These are phyloP conservation scores for Hansenula anomala DNA, from an alignment of 1,139 yeast genomes.

Conservation along the genomic window DNA sequence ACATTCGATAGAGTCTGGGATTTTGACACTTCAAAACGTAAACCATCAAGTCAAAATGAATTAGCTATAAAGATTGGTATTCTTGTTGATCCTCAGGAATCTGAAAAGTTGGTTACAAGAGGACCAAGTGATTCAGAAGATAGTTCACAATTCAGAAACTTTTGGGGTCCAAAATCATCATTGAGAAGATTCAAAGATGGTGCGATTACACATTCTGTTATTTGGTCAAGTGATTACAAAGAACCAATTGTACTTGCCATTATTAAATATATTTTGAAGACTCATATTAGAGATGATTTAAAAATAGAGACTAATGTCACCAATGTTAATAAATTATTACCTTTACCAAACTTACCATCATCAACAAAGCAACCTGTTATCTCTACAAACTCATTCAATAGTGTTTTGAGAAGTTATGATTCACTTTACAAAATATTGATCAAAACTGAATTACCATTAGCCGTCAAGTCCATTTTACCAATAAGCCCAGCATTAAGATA, in stretches of 20 bases:
- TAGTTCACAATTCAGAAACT: conserved; percentile 61
- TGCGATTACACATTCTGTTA: conserved; percentile 80
- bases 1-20: conserved; percentile 22
- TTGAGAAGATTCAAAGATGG: conserved; percentile 91
- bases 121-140: conserved; percentile 75
- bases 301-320: conserved; percentile 37
- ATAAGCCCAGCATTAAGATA: conserved; percentile 68
- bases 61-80: conserved; percentile 50
- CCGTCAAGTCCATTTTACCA: conserved; percentile 67
- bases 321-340: conserved; percentile 47
- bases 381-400: conserved; percentile 49
- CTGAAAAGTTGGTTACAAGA: conserved; percentile 76
- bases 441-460: conserved; percentile 58
- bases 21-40: conserved; percentile 52
- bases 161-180: conserved; percentile 89
- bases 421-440: conserved; percentile 47
- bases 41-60: conserved; percentile 34
- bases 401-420: conserved; percentile 62
- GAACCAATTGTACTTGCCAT: conserved; percentile 69
- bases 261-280: conserved; percentile 53
- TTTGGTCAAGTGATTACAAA: conserved; percentile 63
- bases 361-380: conserved; percentile 48
- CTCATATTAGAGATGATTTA: conserved; percentile 53
- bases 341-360: conserved; percentile 56
- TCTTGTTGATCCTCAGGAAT: conserved; percentile 63